Evolutionary conservation across 2,329 filamentous ascomycete species (phyloP), one percentile per base, ranked within the genome.

Genomic region (Chaetomium sp.): DNA sequence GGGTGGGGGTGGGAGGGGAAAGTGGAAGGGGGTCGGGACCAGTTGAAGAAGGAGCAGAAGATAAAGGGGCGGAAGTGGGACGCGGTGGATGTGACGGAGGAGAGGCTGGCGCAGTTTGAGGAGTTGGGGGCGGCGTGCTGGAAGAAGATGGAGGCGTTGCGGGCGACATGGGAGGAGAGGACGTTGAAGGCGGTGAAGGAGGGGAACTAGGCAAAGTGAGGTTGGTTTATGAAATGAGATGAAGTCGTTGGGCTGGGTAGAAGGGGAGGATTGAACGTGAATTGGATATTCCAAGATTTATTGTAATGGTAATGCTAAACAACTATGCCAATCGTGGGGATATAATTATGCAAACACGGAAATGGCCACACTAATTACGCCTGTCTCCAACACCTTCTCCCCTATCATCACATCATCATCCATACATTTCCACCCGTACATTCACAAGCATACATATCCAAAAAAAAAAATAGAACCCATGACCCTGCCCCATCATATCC

Each of bases 1-100:
- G 89, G 90, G 6, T 96, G 91, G 91, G 91, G 90, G 0, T 86
- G 84, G 71, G 75, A 82, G 60, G 85, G 87, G 36, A 76, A 76
- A 60, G 73, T 76, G 40, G 71, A 73, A 44, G 71, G 70, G 44
- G 62, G 68, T 66, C 64, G 63, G 0, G 71, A 74, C 19, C 19
- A 27, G 42, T 65, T 72, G 45, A 77, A 77, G 2, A 72, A 76
- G 53, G 72, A 82, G 61, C 71, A 75, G 44, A 78, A 75, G 64
- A 73, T 76, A 32, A 75, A 78, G 9, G 82, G 82, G 0, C 77
- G 89, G 59, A 85, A 81, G 69, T 74, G 76, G 3, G 79, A 78
- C 11, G 79, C 80, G 1, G 70, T 67, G 32, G 77, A 86, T 52
- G 71, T 85, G 47, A 91, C 84, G 0, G 70, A 78, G 59, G 82